Base-by-base conservation (phyloP, 768 basidiomycete genomes). In the Leccinum incarnatum region DNA sequence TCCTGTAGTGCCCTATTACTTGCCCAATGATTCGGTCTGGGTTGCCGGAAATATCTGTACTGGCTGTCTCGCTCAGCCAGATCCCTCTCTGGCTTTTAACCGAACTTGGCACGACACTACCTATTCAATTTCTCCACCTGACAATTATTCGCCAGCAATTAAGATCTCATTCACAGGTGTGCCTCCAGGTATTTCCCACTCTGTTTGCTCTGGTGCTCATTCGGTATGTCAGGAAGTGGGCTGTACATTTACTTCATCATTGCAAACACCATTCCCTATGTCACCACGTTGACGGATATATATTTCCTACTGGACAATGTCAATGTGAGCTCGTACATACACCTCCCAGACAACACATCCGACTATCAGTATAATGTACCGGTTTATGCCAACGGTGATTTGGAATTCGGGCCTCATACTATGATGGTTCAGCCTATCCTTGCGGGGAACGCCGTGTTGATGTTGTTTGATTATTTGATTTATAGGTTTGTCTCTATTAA, bases 231-330 rank as follows among this genome's bases (percentile, higher is more conserved):
- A 67, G 61, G 66, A 19, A 68, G 25, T 5, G 60, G 50, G 0
- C 0, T 67, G 5, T 67, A 63, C 30, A 55, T 67, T 48, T 67
- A 54, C 40, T 68, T 68, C 27, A 65, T 63, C 50, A 17, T 61
- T 0, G 59, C 63, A 8, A 68, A 67, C 45, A 52, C 2, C 1
- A 3, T 61, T 2, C 3, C 30, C 2, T 0, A 0, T 30, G 11
- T 17, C 8, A 4, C 17, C 1, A 57, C 54, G 7, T 30, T 30
- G 29, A 65, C 60, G 0, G 8, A 55, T 2, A 25, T 65, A 1
- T 4, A 40, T 5, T 67, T 67, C 29, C 11, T 40, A 5, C 45
- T 67, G 23, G 65, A 67, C 48, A 17, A 46, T 1, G 21, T 2
- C 3, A 1, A 9, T 6, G 49, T 29, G 15, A 15, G 29, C 29